Evolutionary conservation across 1,284 basidiomycete species (phyloP), one percentile per base, ranked within the genome.

Genomic region (Malassezia slooffiae): DNA sequence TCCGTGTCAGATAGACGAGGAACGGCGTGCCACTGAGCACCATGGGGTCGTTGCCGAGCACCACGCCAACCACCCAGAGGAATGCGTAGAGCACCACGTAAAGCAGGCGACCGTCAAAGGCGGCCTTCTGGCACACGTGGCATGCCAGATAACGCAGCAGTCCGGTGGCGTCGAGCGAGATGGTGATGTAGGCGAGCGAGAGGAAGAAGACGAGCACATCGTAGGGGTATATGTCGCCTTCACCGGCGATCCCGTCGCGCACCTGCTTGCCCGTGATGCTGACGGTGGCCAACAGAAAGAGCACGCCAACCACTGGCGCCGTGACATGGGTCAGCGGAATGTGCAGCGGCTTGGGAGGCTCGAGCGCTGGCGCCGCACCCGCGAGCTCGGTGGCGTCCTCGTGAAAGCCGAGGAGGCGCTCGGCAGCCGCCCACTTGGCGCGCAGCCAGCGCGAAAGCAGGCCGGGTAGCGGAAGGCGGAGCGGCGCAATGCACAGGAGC

Each of bases 181-280:
- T 83, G 3, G 90, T 81, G 72, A 96, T 83, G 72, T 96, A 97
- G 0, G 89, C 89, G 41, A 96, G 75, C 2, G 83, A 85, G 54
- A 88, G 80, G 72, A 96, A 95, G 3, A 96, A 74, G 21, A 85
- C 84, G 70, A 96, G 79, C 50, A 96, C 88, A 69, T 93, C 87
- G 61, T 90, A 85, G 0, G 91, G 90, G 55, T 85, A 78, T 29
- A 95, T 78, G 3, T 83, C 83, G 36, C 81, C 81, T 0, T 76
- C 72, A 16, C 82, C 82, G 1, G 75, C 74, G 29, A 77, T 76
- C 10, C 89, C 89, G 43, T 77, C 72, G 5, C 79, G 75, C 20
- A 91, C 65, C 69, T 74, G 81, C 0, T 60, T 52, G 0, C 80
- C 75, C 43, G 80, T 76, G 16, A 93, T 78, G 45, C 81, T 82